Evolutionary conservation across 371 early-diverging fungal genomes (phyloP), one percentile per base, ranked within the genome.

Genomic region (Furculomyces boomerangus): DNA sequence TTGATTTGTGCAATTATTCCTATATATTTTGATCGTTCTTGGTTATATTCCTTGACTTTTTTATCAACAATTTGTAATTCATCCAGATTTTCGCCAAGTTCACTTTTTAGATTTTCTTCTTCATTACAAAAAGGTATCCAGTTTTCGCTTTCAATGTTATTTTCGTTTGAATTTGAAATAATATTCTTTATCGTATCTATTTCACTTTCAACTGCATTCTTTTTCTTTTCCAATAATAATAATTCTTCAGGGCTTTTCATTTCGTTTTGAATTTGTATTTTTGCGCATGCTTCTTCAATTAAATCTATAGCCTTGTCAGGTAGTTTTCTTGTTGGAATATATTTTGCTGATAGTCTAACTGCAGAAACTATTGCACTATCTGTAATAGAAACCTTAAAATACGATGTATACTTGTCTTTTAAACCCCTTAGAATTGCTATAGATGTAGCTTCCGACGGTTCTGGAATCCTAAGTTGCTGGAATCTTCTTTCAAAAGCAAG

Each of bases 231-330:
- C 14, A 96, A 76, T 0, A 79, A 77, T 71, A 94, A 95, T 47
- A 96, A 93, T 53, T 77, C 76, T 71, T 96, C 97, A 5, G 97
- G 97, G 53, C 77, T 76, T 60, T 90, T 88, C 0, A 88, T 87
- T 60, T 95, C 95, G 2, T 91, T 76, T 62, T 93, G 93, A 0
- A 93, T 93, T 48, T 92, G 84, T 0, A 84, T 82, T 66, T 85
- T 84, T 24, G 94, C 94, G 63, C 91, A 91, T 2, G 96, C 94
- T 67, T 96, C 95, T 63, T 82, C 83, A n/a, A 90, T 64, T n/a
- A 90, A 65, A 58, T 90, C 90, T 60, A 90, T 86, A 44, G 90
- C 86, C 59, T 84, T 83, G 71, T 90, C 90, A 10, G 90, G 90
- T 27, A 86, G 73, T 63, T 79, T 78, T 20, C 90, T 74, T 62